Conservation (phyloP, 805 yeast genomes). For the Nakazawaea ishiwadae region DNA sequence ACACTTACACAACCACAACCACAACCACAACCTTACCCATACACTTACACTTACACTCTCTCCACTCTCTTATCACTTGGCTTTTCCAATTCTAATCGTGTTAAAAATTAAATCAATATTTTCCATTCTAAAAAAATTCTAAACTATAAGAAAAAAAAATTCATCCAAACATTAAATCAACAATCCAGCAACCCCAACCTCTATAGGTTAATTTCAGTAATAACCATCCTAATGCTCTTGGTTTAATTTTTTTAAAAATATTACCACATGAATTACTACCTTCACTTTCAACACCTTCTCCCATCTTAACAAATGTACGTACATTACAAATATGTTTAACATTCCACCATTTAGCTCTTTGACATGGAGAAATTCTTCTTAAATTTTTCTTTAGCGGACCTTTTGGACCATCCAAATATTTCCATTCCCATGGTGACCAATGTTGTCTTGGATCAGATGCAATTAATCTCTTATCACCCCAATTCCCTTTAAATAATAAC, state of each 20-base stretch:
- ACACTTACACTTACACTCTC: too few relatives aligned
- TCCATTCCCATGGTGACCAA: constrained; percentile 87
- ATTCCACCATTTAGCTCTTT: constrained; percentile 90
- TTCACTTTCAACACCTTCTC: constrained; percentile 85
- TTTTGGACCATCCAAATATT: constrained; percentile 86
- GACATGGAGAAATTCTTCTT: constrained; percentile 68
- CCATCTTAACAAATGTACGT: constrained; percentile 68
- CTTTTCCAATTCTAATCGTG: not conserved
- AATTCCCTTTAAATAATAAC: constrained; percentile 75
- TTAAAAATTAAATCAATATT: not conserved
- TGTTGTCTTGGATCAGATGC: constrained; percentile 73
- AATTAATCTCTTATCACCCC: constrained; percentile 82
- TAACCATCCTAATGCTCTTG: constrained; percentile 36
- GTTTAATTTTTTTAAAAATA: constrained; percentile 38
- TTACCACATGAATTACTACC: constrained; percentile 77
- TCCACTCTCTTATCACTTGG: not conserved
- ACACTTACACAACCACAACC: too few relatives aligned
- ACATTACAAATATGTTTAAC: constrained; percentile 79
- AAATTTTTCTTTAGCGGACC: constrained; percentile 86
- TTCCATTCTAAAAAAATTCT: too few relatives aligned
- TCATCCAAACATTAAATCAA: constrained; percentile 36
- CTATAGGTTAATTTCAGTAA: constrained; percentile 37
- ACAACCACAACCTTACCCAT: too few relatives aligned
- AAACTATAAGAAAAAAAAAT: too few relatives aligned
- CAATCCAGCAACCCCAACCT: constrained; percentile 39